Evolutionary conservation across 371 early-diverging fungal genomes (phyloP), one percentile per base, ranked within the genome.

Genomic region (Blakeslea trispora): DNA sequence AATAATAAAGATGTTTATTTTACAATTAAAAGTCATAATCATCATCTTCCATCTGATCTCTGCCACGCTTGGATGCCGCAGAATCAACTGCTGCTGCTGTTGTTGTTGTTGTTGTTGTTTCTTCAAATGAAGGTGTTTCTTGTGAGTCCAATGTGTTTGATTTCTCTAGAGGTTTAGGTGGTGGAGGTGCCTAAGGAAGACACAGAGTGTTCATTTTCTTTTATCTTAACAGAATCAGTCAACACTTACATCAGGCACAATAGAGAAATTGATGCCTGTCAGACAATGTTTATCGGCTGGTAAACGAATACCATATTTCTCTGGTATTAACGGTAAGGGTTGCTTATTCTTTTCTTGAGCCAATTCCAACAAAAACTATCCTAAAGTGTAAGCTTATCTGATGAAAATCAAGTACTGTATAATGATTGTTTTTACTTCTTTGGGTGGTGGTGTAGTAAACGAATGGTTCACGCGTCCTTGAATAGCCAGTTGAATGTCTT

Each of bases 401-500:
- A 11, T n/a, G 37, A 8, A 22, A 10, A 0, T 24, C 28, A 28
- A 15, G 32, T n/a, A n/a, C n/a, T n/a, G n/a, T n/a, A n/a, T n/a
- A n/a, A n/a, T n/a, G n/a, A n/a, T n/a, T n/a, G n/a, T n/a, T 18
- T 41, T 24, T 84, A 90, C 92, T 69, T 96, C 95, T 79, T 88
- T 87, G 3, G 92, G 85, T 24, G 97, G 98, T 37, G 95, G 95
- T 19, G 81, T 76, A 3, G 93, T 92, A 64, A 96, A 97, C 9
- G 94, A 90, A 55, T 94, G 91, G 59, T 92, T 86, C 9, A 92
- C 88, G 41, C 93, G 88, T 53, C 91, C 89, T 66, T 95, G 91
- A 69, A 95, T 90, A 9, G 99, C 96, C 23, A 99, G 78, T 50
- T 91, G 91, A 19, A 99, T 89, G 72, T 99, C 99, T 40, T 90